phyloP scores from a whole-genome alignment of 805 yeast genomes.

The Starmerella potacharoeniae region DNA sequence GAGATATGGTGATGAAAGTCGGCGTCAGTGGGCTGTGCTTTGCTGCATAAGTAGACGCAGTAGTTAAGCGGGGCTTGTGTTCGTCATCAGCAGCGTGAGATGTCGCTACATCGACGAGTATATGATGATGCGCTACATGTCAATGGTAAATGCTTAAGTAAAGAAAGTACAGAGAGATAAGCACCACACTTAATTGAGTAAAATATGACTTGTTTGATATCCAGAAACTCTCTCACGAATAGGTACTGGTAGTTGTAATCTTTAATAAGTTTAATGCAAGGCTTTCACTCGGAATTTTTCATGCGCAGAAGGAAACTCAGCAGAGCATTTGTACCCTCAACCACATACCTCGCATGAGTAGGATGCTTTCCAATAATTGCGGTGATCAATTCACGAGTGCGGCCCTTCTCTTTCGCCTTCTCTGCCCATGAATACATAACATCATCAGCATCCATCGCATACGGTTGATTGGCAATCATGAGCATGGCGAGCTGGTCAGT shows the following conservation, averaged over 20 bases:
- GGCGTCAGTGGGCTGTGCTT: too few relatives aligned
- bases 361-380: constrained; percentile 26
- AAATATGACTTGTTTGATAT: too few relatives aligned
- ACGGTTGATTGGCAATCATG: constrained; percentile 23
- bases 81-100: too few relatives aligned
- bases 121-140: too few relatives aligned
- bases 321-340: constrained; percentile 29
- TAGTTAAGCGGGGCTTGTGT: too few relatives aligned
- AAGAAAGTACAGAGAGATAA: neutral
- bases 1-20: too few relatives aligned
- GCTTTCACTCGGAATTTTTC: neutral
- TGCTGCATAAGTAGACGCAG: too few relatives aligned
- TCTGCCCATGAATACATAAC: constrained; percentile 26
- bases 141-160: neutral
- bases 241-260: neutral
- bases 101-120: too few relatives aligned
- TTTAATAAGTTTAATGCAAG: neutral
- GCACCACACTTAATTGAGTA: too few relatives aligned
- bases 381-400: constrained; percentile 21
- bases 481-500: constrained; percentile 21
- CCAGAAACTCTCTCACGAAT: too few relatives aligned
- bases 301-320: constrained; percentile 22
- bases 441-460: constrained; percentile 26
- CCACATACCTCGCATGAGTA: constrained; percentile 25
- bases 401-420: constrained; percentile 5